Evolutionary conservation across 805 yeast genomes (phyloP).

Genomic region (Ogataea thermomethanolica): DNA sequence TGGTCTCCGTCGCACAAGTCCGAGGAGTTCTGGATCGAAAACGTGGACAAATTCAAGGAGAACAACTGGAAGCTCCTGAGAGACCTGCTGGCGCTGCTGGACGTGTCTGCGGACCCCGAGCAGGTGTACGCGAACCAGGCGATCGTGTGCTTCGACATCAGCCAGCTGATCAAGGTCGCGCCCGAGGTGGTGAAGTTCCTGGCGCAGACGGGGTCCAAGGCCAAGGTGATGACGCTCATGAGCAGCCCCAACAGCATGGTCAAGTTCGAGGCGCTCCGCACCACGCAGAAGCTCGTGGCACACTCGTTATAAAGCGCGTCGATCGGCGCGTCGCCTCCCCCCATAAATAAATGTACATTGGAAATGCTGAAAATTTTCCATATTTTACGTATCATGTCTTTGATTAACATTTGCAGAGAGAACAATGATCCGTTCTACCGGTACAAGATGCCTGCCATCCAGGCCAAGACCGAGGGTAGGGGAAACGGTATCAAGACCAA

Average conservation of each 20-base stretch:
- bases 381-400: constrained; percentile 52
- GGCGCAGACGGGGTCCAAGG: constrained; percentile 59
- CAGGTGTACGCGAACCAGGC: constrained; percentile 42
- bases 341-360: constrained; percentile 3
- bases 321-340: constrained; percentile 2
- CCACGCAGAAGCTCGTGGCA: constrained; percentile 91
- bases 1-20: constrained; percentile 94
- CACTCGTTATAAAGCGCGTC: constrained; percentile 47
- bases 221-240: constrained; percentile 81
- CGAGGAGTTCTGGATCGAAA: constrained; percentile 86
- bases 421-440: constrained; percentile 98
- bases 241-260: constrained; percentile 79
- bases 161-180: constrained; percentile 54
- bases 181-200: constrained; percentile 60
- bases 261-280: constrained; percentile 90
- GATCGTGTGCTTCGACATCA: constrained; percentile 65
- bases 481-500: constrained; percentile 99
- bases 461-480: constrained; percentile 95
- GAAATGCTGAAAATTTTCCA: constrained; percentile 6
- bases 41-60: constrained; percentile 70
- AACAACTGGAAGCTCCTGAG: constrained; percentile 71
- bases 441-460: constrained; percentile 98
- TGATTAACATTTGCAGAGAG: constrained; percentile 92
- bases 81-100: constrained; percentile 53
- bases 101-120: constrained; percentile 27